These are phyloP conservation scores for Leersia perrieri DNA, from an alignment of 176 grass and related monocot species.

Conservation along the genomic window DNA sequence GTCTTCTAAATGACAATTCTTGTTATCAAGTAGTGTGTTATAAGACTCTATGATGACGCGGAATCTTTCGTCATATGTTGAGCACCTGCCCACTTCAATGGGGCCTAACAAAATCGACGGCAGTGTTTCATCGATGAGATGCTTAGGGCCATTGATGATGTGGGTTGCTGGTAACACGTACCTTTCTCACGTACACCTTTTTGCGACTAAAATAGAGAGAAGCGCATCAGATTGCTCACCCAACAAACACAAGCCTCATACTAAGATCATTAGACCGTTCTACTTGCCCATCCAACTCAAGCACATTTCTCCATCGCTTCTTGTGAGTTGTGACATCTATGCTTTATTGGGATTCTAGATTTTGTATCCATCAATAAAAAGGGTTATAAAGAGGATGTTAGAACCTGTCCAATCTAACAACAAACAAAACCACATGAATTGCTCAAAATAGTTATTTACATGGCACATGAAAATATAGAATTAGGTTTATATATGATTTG, in stretches of 20 bases:
- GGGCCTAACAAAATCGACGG: slow-evolving; percentile 14
- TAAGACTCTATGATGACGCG: neutral
- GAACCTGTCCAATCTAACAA: no score
- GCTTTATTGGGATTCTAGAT: neutral
- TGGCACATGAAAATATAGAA: no score
- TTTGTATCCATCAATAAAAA: neutral
- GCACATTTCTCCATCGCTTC: neutral
- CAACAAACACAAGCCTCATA: neutral
- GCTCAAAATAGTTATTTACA: no score
- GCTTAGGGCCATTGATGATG: slow-evolving; percentile 6
- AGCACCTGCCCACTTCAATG: neutral
- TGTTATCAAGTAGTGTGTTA: slow-evolving; percentile 15
- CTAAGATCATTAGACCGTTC: neutral
- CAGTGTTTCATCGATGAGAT: neutral
- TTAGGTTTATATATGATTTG: no score
- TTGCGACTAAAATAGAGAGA: neutral
- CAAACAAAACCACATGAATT: no score
- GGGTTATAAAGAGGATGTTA: no score
- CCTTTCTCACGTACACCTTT: slow-evolving; percentile 46
- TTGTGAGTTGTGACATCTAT: neutral
- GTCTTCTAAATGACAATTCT: neutral
- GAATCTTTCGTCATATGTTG: slow-evolving; percentile 8
- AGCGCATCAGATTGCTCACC: slow-evolving; percentile 34
- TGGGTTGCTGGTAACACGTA: slow-evolving; percentile 26
- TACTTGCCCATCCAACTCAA: neutral